These are phyloP conservation scores for Nakataea oryzae DNA, from an alignment of 2,329 filamentous ascomycete species.

Conservation along the genomic window DNA sequence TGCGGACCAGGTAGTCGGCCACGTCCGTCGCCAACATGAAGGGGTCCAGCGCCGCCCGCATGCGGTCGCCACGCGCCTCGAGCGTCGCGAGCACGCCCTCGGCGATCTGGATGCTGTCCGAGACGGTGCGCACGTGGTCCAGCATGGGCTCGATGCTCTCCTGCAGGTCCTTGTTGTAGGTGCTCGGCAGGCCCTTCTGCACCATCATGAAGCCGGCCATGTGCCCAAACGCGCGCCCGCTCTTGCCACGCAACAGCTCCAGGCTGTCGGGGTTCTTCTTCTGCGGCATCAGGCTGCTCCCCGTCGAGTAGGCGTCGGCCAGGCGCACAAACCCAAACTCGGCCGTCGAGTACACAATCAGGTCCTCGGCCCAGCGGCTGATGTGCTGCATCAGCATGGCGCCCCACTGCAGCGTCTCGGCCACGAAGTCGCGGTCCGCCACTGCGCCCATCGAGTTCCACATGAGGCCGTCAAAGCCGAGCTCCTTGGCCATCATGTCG, in stretches of 20 bases:
- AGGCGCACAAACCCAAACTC: constrained; percentile 70
- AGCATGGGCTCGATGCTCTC: constrained; percentile 80
- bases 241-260: constrained; percentile 63
- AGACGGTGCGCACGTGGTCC: constrained; percentile 71
- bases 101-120: constrained; percentile 73
- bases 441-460: constrained; percentile 72
- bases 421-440: constrained; percentile 70
- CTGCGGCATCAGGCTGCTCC: constrained; percentile 67
- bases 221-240: constrained; percentile 66
- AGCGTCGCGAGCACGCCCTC: constrained; percentile 71
- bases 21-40: constrained; percentile 74
- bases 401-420: constrained; percentile 74
- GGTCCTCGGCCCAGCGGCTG: constrained; percentile 71
- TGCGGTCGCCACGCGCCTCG: constrained; percentile 58
- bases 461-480: constrained; percentile 66
- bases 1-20: constrained; percentile 56
- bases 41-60: constrained; percentile 67
- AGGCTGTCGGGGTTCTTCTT: constrained; percentile 76
- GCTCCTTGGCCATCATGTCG: constrained; percentile 66
- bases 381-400: constrained; percentile 71
- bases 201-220: constrained; percentile 74
- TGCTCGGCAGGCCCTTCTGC: constrained; percentile 60
- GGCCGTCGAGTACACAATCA: constrained; percentile 70
- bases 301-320: constrained; percentile 72
- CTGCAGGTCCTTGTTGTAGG: constrained; percentile 90